These are phyloP conservation scores for Gomphus sp. DNA, from an alignment of 1,284 basidiomycete genomes.

Conservation along the genomic window DNA sequence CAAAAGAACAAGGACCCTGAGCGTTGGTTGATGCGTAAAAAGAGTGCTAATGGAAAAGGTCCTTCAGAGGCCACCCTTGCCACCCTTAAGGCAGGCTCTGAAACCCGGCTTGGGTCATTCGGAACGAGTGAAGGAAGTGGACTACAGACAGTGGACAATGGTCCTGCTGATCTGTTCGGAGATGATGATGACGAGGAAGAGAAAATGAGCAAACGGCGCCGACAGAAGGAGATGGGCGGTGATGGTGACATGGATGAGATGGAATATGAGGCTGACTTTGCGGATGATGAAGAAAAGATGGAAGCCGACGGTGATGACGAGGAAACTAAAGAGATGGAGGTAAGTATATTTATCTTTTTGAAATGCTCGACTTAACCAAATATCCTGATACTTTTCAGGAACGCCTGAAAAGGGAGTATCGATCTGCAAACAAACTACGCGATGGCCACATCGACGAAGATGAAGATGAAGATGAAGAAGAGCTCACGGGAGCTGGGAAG, in stretches of 20 bases:
- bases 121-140: conserved; percentile 31
- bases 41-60: conserved; percentile 20
- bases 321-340: conserved; percentile 81
- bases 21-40: conserved; percentile 54
- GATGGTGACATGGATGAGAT: conserved; percentile 77
- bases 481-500: conserved; percentile 60
- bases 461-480: conserved; percentile 50
- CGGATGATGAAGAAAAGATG: conserved; percentile 79
- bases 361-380: neutral
- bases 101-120: neutral
- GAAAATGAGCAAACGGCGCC: conserved; percentile 27
- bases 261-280: conserved; percentile 76
- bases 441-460: conserved; percentile 63
- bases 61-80: conserved; percentile 5
- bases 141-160: conserved; percentile 54
- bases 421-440: conserved; percentile 61
- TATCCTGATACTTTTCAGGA: conserved; percentile 38
- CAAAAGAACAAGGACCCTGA: conserved; percentile 65
- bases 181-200: conserved; percentile 60
- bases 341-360: conserved; percentile 21
- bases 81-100: conserved; percentile 1
- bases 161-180: conserved; percentile 50
- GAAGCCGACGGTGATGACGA: conserved; percentile 72
- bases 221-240: conserved; percentile 49
- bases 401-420: conserved; percentile 76